Evolutionary conservation across 1,284 basidiomycete species (phyloP).

Genomic region (Apiotrichum domesticum): DNA sequence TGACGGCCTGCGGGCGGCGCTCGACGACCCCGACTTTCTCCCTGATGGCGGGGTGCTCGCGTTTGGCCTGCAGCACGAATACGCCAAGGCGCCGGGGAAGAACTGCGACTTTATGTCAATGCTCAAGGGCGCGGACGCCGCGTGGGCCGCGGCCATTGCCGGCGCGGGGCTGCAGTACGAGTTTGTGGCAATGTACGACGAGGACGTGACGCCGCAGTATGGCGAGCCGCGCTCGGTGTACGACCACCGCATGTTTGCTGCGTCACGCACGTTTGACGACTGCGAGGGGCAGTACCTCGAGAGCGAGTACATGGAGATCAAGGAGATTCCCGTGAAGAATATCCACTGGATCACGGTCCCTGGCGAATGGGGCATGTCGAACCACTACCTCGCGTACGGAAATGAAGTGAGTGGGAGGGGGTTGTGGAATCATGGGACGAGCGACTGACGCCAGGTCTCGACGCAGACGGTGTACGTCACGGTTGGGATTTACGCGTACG

Average conservation of each 20-base stretch:
- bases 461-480: no score
- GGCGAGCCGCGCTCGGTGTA: neutral
- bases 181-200: neutral
- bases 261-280: neutral
- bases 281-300: neutral
- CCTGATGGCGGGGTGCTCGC: slow-evolving; percentile 41
- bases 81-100: slow-evolving; percentile 22
- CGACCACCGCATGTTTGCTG: neutral
- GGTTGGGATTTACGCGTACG: no score
- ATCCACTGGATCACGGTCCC: neutral
- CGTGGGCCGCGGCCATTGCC: neutral
- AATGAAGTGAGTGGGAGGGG: neutral
- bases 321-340: neutral
- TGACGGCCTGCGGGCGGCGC: neutral
- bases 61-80: slow-evolving; percentile 47
- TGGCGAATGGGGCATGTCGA: neutral
- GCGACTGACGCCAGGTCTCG: no score
- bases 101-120: neutral
- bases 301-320: neutral
- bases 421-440: neutral
- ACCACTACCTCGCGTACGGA: neutral
- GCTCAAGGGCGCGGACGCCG: neutral
- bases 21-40: slow-evolving; percentile 3
- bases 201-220: neutral
- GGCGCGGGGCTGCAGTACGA: neutral